Evolutionary conservation across 306 rosid genomes (phyloP), one percentile per base, ranked within the genome.

Genomic region (barrel medic (Medicago truncatula)): DNA sequence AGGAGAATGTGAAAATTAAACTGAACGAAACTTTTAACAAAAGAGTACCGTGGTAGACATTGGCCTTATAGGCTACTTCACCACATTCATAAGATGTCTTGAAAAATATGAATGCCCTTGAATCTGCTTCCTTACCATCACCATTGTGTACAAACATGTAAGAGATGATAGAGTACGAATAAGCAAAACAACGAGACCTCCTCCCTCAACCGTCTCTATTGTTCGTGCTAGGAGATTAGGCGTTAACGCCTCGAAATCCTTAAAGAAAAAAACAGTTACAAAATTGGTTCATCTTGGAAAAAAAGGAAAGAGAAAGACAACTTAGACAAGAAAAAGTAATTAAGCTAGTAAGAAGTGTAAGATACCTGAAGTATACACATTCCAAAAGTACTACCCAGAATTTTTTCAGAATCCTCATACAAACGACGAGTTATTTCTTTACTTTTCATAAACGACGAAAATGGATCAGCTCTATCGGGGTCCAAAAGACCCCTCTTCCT

Each of bases 201-300:
- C 98, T 74, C 98, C 98, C 86, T 93, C 96, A 68, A 91, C 98
- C 0, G 98, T 93, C 82, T 93, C 98, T 76, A 93, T 88, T 0
- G 97, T 88, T 82, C 96, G 88, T 72, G 98, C 98, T 2, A 93
- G 88, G 44, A 91, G 87, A 86, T 93, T 93, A 39, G 98, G 97
- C 2, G 98, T 93, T 89, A 93, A 67, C 9, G 97, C 98, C 84
- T 89, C 98, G 75, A 91, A 93, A 82, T 93, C 98, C 98, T 93
- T 76, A 69, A 66, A 31, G 46, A 85, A 46, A 70, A 36, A 66
- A 36, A 56, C 61, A 56, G 72, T 4, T 50, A 15, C 12, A 16
- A 84, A 86, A 14, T 76, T n/a, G 20, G 54, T 69, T 58, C 15
- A 59, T 69, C 43, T 49, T 9, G 39, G 44, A 9, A 41, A 11